A percentile compares a stretch with the other conserved stretches of the same genome.
Conservation (phyloP, 2,329 filamentous ascomycete species). For the Colletotrichum sp. region DNA sequence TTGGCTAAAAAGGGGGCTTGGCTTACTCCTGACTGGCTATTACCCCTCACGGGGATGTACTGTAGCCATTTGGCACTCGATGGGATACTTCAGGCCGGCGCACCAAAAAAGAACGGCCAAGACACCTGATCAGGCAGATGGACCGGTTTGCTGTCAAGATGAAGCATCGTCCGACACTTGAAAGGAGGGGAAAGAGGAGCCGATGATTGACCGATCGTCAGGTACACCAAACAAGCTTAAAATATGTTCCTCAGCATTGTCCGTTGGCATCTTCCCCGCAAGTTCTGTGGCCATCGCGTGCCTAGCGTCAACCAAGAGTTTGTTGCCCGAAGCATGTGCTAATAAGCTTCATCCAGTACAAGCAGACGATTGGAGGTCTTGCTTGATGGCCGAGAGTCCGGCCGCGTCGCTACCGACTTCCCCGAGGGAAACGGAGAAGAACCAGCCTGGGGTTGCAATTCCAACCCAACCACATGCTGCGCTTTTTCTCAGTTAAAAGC, state of each 20-base stretch:
- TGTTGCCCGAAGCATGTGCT: background rate
- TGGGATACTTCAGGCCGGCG: background rate
- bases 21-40: too few species aligned
- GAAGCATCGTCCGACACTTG: too few species aligned
- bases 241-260: background rate
- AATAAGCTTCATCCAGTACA: background rate
- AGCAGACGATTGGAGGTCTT: background rate
- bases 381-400: background rate
- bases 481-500: background rate
- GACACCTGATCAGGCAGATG: background rate
- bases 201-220: background rate
- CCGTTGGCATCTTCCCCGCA: background rate
- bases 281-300: background rate
- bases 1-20: too few species aligned
- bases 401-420: background rate
- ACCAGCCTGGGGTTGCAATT: background rate
- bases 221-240: slow-evolving; percentile 13
- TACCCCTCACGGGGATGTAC: too few species aligned
- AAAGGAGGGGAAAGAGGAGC: background rate
- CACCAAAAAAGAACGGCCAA: background rate
- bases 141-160: background rate
- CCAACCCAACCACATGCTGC: background rate
- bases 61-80: too few species aligned
- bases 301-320: background rate
- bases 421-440: background rate